phyloP scores from a whole-genome alignment of 495 filamentous ascomycete species.

The Cryomyces minteri region DNA sequence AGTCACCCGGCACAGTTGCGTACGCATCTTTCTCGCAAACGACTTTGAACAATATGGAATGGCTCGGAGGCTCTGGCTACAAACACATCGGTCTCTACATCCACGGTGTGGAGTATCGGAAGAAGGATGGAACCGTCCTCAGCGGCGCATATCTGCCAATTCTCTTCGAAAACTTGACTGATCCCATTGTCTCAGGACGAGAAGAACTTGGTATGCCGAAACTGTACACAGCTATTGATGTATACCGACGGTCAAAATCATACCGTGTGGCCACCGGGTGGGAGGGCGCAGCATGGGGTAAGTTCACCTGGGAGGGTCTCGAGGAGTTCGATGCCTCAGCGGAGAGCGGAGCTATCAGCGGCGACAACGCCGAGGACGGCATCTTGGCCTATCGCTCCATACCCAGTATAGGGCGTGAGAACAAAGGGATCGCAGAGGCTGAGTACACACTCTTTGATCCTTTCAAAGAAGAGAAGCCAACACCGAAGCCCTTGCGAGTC shows the following conservation, averaged over 20 bases:
- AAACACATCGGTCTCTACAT: slow-evolving; percentile 37
- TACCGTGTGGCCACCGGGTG: slow-evolving; percentile 27
- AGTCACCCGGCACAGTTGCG: slow-evolving; percentile 27
- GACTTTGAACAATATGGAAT: slow-evolving; percentile 30
- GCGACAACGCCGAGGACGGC: slow-evolving; percentile 20
- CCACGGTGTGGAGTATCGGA: slow-evolving; percentile 36
- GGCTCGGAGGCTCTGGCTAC: slow-evolving; percentile 36
- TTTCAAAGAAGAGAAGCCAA: slow-evolving; percentile 18
- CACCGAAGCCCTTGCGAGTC: slow-evolving; percentile 18
- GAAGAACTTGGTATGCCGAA: slow-evolving; percentile 42
- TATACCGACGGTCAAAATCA: slow-evolving; percentile 18
- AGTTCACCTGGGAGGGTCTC: slow-evolving; percentile 24
- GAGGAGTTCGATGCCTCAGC: slow-evolving; percentile 15
- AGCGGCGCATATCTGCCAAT: slow-evolving; percentile 34
- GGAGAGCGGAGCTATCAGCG: slow-evolving; percentile 15
- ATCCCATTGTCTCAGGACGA: slow-evolving; percentile 32
- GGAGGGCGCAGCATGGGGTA: slow-evolving; percentile 27
- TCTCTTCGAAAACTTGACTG: slow-evolving; percentile 32
- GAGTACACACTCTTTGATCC: slow-evolving; percentile 28
- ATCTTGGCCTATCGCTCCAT: slow-evolving; percentile 29
- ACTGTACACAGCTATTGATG: slow-evolving; percentile 29
- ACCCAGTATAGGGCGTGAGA: slow-evolving; percentile 23
- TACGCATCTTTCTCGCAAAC: slow-evolving; percentile 31
- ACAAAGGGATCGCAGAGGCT: slow-evolving; percentile 25
- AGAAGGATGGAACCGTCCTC: slow-evolving; percentile 26